Base-by-base conservation (phyloP, 2,329 filamentous ascomycete species). In the Diaporthe citriasiana region DNA sequence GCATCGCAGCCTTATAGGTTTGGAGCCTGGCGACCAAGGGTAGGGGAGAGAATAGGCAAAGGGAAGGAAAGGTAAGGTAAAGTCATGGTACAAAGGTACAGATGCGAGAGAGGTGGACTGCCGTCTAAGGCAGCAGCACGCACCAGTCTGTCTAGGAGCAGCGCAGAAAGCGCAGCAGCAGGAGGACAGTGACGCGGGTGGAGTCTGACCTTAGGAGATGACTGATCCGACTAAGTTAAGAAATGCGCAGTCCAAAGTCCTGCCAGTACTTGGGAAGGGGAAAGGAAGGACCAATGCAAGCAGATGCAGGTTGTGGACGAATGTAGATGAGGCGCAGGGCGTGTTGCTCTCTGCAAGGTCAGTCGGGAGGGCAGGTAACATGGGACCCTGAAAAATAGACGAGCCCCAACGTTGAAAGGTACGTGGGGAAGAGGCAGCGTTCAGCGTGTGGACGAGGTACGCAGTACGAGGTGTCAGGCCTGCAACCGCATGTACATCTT, bases 1-100 rank as follows among this genome's bases (percentile, higher is more conserved):
- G 81, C 82, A 88, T 88, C 84, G 84, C 80, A 87, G 85, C 87
- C 87, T 89, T 89, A 89, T 89, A 89, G 81, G 76, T 79, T 81
- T 81, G 82, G 77, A 84, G 82, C 82, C 84, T 85, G 81, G 81
- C 65, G 72, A 79, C 77, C 74, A 73, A 70, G 70, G 71, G 73
- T 60, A 56, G 78, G 76, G 77, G 76, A 77, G 78, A 74, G 74
- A 68, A 72, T 66, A 74, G 76, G 73, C 71, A 76, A 76, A 73
- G 74, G 73, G 55, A 40, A 47, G 51, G 51, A 70, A 59, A 63
- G 25, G 59, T 59, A 71, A 73, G 53, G 38, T 71, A 35, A 71
- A 72, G 73, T 33, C n/a, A 56, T 70, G 65, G 77, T 73, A 60
- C 53, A 53, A 53, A 53, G 63, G 63, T 68, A 68, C 72, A 63